phyloP scores from a whole-genome alignment of 2,329 filamentous ascomycete species.

The Apiospora sp. region DNA sequence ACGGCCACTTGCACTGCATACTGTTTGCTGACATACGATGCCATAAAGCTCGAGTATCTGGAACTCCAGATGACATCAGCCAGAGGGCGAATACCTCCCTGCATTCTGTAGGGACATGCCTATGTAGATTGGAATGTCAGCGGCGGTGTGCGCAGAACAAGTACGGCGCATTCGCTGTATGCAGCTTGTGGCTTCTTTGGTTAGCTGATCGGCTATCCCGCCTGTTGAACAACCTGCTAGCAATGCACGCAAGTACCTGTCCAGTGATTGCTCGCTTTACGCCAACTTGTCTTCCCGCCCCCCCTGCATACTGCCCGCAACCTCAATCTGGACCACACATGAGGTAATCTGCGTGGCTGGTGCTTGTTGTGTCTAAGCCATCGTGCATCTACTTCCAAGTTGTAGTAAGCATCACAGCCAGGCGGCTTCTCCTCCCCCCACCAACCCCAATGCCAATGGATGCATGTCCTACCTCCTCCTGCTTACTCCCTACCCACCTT shows the following conservation, averaged over 20 bases:
- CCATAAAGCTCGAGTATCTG: background rate
- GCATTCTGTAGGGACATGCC: background rate
- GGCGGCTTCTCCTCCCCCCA: background rate
- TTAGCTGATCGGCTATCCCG: slow-evolving; percentile 19
- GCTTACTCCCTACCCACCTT: background rate
- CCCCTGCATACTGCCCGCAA: background rate
- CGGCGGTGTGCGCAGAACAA: slow-evolving; percentile 5
- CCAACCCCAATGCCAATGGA: background rate
- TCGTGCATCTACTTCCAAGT: background rate
- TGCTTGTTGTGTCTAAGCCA: background rate
- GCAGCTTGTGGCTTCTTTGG: slow-evolving; percentile 5
- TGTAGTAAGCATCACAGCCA: background rate
- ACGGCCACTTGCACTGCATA: background rate
- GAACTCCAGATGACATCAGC: slow-evolving; percentile 9
- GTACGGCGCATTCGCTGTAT: background rate
- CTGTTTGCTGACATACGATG: background rate
- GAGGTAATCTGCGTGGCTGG: slow-evolving; percentile 1
- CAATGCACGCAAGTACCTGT: background rate
- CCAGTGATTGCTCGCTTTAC: slow-evolving; percentile 10
- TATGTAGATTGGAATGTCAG: background rate
- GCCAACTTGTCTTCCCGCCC: background rate
- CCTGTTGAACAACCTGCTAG: background rate
- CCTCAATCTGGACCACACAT: background rate
- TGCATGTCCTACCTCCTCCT: background rate
- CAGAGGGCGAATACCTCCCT: background rate